phyloP scores from a whole-genome alignment of 106 monocot genomes.

The Apostasia ramifera region DNA sequence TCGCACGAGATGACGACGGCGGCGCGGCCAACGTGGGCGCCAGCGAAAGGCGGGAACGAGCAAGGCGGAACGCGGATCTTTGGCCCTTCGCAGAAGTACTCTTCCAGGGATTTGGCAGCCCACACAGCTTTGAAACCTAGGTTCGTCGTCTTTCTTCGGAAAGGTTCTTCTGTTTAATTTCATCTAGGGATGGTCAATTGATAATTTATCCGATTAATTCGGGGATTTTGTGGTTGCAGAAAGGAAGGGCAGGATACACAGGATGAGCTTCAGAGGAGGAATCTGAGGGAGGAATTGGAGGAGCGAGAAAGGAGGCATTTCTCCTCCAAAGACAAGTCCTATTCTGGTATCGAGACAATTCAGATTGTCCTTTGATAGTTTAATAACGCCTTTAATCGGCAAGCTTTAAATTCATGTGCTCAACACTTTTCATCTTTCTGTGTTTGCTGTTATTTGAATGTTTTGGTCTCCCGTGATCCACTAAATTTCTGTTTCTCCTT shows the following conservation, averaged over 20 bases:
- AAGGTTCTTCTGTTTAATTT: too few species aligned
- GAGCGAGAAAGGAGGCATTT: slow-evolving; percentile 88
- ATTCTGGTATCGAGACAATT: slow-evolving; percentile 28
- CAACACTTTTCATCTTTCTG: neutral
- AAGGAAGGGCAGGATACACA: slow-evolving; percentile 89
- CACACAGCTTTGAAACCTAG: slow-evolving; percentile 95
- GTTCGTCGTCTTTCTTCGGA: slow-evolving; percentile 14
- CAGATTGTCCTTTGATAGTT: neutral
- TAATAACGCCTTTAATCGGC: neutral
- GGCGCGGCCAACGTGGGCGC: slow-evolving; percentile 93
- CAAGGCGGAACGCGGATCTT: slow-evolving; percentile 97
- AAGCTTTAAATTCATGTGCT: neutral
- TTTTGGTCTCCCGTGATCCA: neutral
- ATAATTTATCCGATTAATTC: too few species aligned
- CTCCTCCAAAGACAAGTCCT: slow-evolving; percentile 80
- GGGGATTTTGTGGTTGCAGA: slow-evolving; percentile 25
- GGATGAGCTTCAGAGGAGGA: slow-evolving; percentile 90
- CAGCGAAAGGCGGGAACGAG: slow-evolving; percentile 96
- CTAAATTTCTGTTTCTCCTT: neutral
- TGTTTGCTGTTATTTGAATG: neutral
- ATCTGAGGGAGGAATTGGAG: slow-evolving; percentile 81
- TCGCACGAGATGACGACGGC: slow-evolving; percentile 75
- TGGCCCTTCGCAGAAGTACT: slow-evolving; percentile 93
- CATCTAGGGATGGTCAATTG: too few species aligned
- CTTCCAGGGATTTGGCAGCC: slow-evolving; percentile 82